Base-by-base conservation (phyloP, 2,329 filamentous ascomycete genomes). In the Pleurostoma richardsiae region DNA sequence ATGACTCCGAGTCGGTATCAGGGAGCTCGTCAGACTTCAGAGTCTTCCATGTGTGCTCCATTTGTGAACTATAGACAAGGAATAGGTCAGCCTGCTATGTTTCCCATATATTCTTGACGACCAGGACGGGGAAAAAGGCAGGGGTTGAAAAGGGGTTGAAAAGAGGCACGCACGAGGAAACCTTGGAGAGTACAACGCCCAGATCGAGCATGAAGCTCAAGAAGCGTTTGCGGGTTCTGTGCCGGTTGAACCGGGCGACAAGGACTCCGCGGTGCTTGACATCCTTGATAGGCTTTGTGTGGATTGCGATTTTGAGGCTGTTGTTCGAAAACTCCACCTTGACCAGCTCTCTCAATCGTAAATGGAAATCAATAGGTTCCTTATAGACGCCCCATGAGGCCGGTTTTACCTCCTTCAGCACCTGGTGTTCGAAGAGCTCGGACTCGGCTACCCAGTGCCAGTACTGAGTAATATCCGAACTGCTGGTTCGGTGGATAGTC, bases 181-280 rank as follows among this genome's bases (percentile, higher is more conserved):
- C 19, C 19, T 19, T 19, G 19, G 19, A 19, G 19, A 19, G 19
- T 19, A 19, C 19, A 19, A 19, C 19, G 19, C 19, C 19, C 19
- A 19, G 19, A 19, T 19, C 19, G 19, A 19, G 19, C 19, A 72
- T 65, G 48, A 80, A 77, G 26, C 57, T 54, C 41, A 81, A 57
- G 51, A 82, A 78, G 3, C 78, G 66, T 47, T 67, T 64, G 63
- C 79, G 75, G 4, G 77, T 80, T 26, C 74, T 66, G 52, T 71
- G 67, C 5, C 77, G 60, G 58, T 77, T 76, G 53, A 82, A 81
- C 46, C 68, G 60, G 5, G 71, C 74, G 52, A 81, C 63, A 3
- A 81, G 56, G 40, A 76, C 66, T 3, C 74, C 74, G 5, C 72
- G 61, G 7, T 61, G 59, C 40, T 64, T 56, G 8, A 61, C 54